Evolutionary conservation across 2,329 filamentous ascomycete genomes (phyloP).

Genomic region (Apiospora kogelbergensis): DNA sequence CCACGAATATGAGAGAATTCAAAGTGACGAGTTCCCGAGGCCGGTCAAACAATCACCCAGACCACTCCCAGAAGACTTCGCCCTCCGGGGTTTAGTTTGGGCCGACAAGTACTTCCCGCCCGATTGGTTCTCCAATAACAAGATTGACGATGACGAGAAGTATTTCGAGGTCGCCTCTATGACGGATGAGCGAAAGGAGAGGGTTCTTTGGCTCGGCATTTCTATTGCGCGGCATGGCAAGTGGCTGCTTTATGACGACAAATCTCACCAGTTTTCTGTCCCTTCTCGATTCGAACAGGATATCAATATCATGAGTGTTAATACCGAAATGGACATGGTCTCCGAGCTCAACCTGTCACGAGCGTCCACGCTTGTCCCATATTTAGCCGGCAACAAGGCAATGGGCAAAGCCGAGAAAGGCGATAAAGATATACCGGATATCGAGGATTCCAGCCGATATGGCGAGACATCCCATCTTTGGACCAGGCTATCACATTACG

Average conservation of each 20-base stretch:
- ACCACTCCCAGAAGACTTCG: no score
- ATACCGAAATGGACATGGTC: no score
- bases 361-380: background rate
- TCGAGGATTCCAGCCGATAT: background rate
- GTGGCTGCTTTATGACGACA: no score
- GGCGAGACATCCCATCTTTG: no score
- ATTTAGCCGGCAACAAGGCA: background rate
- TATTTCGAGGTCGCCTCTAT: slow-evolving; percentile 64
- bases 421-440: background rate
- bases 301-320: no score
- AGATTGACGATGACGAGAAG: slow-evolving; percentile 67
- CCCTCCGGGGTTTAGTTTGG: no score
- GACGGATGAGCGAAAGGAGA: slow-evolving; percentile 53
- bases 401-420: background rate
- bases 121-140: no score
- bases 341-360: background rate
- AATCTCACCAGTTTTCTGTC: no score
- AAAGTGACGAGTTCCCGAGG: slow-evolving; percentile 46
- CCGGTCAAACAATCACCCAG: slow-evolving; percentile 42
- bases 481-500: no score
- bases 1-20: slow-evolving; percentile 35
- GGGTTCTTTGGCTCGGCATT: slow-evolving; percentile 59
- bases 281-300: no score
- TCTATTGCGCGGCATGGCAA: slow-evolving; percentile 17
- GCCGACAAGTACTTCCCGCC: no score